Conservation (phyloP, 768 basidiomycete genomes). For the Leccinum disarticulatum region DNA sequence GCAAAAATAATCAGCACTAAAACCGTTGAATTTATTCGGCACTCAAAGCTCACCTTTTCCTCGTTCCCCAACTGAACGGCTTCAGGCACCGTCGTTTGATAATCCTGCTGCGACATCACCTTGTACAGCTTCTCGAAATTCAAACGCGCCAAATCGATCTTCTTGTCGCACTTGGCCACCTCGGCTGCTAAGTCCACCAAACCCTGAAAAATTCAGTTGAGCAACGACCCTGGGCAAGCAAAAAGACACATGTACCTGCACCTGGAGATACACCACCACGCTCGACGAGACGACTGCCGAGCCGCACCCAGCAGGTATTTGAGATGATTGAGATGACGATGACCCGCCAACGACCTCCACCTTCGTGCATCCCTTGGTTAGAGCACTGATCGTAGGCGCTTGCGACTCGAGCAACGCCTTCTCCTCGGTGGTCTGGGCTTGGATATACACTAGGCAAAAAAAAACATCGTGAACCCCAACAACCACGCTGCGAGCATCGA, state of each 20-base stretch:
- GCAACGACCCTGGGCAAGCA: not conserved
- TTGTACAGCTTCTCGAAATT: conserved; percentile 79
- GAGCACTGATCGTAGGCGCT: conserved; percentile 66
- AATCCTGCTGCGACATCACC: conserved; percentile 69
- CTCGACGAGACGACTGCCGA: conserved; percentile 75
- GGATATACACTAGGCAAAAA: conserved; percentile 61
- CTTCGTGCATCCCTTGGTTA: conserved; percentile 87
- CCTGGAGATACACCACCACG: conserved; percentile 78
- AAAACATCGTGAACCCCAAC: conserved; percentile 1
- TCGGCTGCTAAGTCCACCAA: conserved; percentile 88
- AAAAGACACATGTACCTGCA: conserved; percentile 55
- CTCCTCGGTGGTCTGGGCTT: conserved; percentile 62
- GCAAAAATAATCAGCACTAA: not conserved
- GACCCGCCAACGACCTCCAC: conserved; percentile 64
- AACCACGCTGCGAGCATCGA: not conserved
- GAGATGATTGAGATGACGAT: conserved; percentile 29
- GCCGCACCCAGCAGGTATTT: conserved; percentile 84
- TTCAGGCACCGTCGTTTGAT: conserved; percentile 76
- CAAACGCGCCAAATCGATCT: conserved; percentile 67
- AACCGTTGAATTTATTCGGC: too few species aligned
- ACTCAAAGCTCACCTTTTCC: conserved; percentile 62
- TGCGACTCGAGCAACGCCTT: conserved; percentile 71
- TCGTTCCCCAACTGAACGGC: conserved; percentile 71
- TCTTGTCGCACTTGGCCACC: conserved; percentile 89
- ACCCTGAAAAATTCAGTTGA: conserved; percentile 51